Evolutionary conservation across 495 filamentous ascomycete species (phyloP).

Genomic region (Viridothelium virens): DNA sequence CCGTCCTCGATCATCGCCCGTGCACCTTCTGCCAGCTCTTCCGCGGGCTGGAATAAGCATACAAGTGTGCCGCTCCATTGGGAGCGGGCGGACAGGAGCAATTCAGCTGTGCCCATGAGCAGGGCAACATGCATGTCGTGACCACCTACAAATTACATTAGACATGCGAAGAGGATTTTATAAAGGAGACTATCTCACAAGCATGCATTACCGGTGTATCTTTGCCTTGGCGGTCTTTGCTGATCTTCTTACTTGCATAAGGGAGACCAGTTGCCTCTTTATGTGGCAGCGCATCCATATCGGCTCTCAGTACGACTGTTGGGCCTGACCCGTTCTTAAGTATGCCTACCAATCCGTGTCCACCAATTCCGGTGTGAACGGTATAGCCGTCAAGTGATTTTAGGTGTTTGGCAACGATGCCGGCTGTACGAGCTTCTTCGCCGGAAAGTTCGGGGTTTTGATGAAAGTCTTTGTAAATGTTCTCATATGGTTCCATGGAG

Average conservation of each 20-base stretch:
- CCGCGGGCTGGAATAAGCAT: constrained; percentile 49
- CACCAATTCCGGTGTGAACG: constrained; percentile 9
- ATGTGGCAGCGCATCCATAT: constrained; percentile 14
- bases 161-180: neutral
- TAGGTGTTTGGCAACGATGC: constrained; percentile 8
- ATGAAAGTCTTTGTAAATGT: constrained; percentile 11
- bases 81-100: constrained; percentile 28
- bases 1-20: constrained; percentile 50
- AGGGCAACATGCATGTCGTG: constrained; percentile 53
- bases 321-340: constrained; percentile 16
- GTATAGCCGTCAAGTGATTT: neutral
- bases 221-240: constrained; percentile 10
- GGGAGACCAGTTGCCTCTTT: constrained; percentile 12
- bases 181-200: neutral
- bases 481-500: neutral
- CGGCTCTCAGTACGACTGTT: constrained; percentile 11
- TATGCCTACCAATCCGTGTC: constrained; percentile 13
- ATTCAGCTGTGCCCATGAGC: constrained; percentile 45
- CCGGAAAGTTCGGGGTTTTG: constrained; percentile 13
- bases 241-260: constrained; percentile 12
- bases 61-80: constrained; percentile 47
- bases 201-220: constrained; percentile 19
- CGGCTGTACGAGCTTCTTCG: neutral
- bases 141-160: constrained; percentile 27
- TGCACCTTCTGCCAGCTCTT: constrained; percentile 46